Evolutionary conservation across 495 filamentous ascomycete genomes (phyloP).

Genomic region (Trichoderma erinaceum): DNA sequence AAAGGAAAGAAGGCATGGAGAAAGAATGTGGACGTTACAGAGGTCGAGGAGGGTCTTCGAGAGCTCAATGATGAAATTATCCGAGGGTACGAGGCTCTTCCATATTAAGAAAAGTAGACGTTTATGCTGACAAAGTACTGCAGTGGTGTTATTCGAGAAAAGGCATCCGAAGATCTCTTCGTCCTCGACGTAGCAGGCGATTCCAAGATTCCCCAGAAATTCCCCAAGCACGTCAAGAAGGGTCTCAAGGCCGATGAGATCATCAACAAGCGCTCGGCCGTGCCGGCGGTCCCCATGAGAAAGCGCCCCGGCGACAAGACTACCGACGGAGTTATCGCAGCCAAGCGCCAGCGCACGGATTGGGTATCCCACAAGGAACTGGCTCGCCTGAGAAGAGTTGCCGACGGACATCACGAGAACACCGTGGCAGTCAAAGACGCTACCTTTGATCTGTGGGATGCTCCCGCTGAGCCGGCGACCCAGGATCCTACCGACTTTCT

Average conservation of each 20-base stretch:
- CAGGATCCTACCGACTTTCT: slow-evolving; percentile 48
- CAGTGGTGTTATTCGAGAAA: slow-evolving; percentile 79
- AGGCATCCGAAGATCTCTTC: slow-evolving; percentile 72
- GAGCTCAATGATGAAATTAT: slow-evolving; percentile 80
- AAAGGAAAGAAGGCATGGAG: slow-evolving; percentile 99
- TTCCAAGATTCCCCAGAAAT: slow-evolving; percentile 48
- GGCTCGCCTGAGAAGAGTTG: slow-evolving; percentile 64
- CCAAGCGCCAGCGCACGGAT: slow-evolving; percentile 65
- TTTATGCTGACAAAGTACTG: slow-evolving; percentile 22
- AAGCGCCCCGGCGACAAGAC: slow-evolving; percentile 60
- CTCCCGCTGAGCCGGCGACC: slow-evolving; percentile 35
- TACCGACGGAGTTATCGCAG: slow-evolving; percentile 59
- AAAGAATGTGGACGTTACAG: slow-evolving; percentile 90
- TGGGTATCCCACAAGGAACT: slow-evolving; percentile 80
- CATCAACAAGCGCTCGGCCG: slow-evolving; percentile 70
- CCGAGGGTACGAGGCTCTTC: slow-evolving; percentile 57
- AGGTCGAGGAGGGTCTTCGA: slow-evolving; percentile 77
- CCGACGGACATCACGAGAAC: slow-evolving; percentile 58
- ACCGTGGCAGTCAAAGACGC: slow-evolving; percentile 49
- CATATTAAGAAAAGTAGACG: not conserved
- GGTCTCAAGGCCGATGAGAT: slow-evolving; percentile 85
- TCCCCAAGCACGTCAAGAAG: slow-evolving; percentile 58
- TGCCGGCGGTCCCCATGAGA: slow-evolving; percentile 66
- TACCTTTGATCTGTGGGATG: slow-evolving; percentile 74
- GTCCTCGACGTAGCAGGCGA: slow-evolving; percentile 70